Percentiles rank a stretch among this genome's conserved stretches.
Conservation (phyloP, 1,284 basidiomycete species). For the Boletus semigastroideus region DNA sequence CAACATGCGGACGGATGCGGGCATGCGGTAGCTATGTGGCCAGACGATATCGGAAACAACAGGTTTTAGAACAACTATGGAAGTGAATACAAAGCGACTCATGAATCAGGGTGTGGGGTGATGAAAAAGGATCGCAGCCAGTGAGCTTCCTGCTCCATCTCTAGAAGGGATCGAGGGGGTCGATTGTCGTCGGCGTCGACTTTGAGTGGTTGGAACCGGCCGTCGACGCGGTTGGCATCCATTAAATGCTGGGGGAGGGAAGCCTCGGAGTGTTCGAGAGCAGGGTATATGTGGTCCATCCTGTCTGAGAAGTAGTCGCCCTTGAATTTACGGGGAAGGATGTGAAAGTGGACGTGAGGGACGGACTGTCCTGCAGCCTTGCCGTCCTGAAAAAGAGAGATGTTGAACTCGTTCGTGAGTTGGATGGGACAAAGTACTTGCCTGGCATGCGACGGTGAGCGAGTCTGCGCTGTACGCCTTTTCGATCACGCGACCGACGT, state of each 20-base stretch:
- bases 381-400: conserved; percentile 64
- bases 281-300: conserved; percentile 81
- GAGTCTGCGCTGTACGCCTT: conserved; percentile 72
- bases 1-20: conserved; percentile 27
- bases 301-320: conserved; percentile 65
- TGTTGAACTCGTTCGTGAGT: background rate
- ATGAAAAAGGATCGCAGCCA: conserved; percentile 61
- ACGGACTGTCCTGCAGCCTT: conserved; percentile 83
- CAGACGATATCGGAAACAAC: conserved; percentile 17
- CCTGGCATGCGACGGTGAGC: conserved; percentile 83
- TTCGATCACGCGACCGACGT: conserved; percentile 67
- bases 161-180: conserved; percentile 60
- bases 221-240: conserved; percentile 17
- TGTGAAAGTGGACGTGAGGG: conserved; percentile 89
- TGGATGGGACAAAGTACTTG: conserved; percentile 12
- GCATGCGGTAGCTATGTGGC: conserved; percentile 18
- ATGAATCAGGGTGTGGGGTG: conserved; percentile 5
- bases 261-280: conserved; percentile 66
- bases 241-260: conserved; percentile 44
- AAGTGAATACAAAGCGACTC: background rate
- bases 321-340: conserved; percentile 73
- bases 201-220: conserved; percentile 39
- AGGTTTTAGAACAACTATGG: conserved; percentile 9
- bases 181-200: conserved; percentile 74
- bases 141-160: conserved; percentile 75